These are phyloP conservation scores for Yamadazyma aaseri DNA, from an alignment of 1,139 yeast species.

Conservation along the genomic window DNA sequence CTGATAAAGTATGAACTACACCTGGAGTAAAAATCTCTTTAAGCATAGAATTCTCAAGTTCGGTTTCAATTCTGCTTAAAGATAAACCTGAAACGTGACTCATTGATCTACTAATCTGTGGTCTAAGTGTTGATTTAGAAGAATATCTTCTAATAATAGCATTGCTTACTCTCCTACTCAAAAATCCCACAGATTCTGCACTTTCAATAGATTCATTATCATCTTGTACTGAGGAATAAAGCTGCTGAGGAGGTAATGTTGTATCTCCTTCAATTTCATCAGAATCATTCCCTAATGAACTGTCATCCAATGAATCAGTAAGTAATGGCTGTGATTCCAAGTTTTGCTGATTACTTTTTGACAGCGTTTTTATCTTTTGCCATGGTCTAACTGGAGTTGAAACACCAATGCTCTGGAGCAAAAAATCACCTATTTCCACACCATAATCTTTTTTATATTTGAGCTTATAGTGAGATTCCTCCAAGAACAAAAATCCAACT, in stretches of 20 bases:
- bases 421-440: conserved; percentile 50
- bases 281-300: not conserved
- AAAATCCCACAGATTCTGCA: conserved; percentile 23
- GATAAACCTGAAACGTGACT: conserved; percentile 15
- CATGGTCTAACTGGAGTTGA: conserved; percentile 14
- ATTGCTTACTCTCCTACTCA: conserved; percentile 37
- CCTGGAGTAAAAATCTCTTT: conserved; percentile 14
- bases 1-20: conserved; percentile 14
- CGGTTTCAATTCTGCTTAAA: conserved; percentile 11
- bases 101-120: conserved; percentile 13
- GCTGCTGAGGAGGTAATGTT: conserved; percentile 12
- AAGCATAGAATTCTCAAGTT: conserved; percentile 9
- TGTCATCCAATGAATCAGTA: not conserved
- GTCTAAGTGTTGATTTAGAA: conserved; percentile 17
- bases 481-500: conserved; percentile 52
- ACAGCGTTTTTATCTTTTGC: conserved; percentile 5
- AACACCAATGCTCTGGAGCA: conserved; percentile 35
- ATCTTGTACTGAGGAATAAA: conserved; percentile 11
- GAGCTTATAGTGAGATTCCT: conserved; percentile 54
- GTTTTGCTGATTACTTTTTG: not conserved
- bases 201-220: conserved; percentile 14
- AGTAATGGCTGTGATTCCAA: conserved; percentile 3
- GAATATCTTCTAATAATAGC: conserved; percentile 45
- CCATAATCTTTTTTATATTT: conserved; percentile 49
- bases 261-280: conserved; percentile 9